These are phyloP conservation scores for Triticum aestivum DNA, from an alignment of 176 grass and related monocot species.

Conservation along the genomic window IWGSC_CS_RefSeq_v2.1 NC_057806.1:41605249-41605748, in stretches of 20 bases:
- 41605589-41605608: no score
- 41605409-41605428: not conserved
- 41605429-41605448: not conserved
- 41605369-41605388: no score
- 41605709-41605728: no score
- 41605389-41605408: not conserved
- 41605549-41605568: no score
- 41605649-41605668: no score
- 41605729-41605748: not conserved
- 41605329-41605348: not conserved
- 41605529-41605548: no score
- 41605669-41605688: no score
- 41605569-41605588: no score
- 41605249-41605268: not conserved
- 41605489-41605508: no score
- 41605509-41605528: not conserved
- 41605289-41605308: not conserved
- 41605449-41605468: not conserved
- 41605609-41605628: no score
- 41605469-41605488: not conserved
- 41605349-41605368: not conserved
- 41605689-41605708: no score
- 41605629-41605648: no score
- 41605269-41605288: not conserved
- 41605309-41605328: not conserved